Base-by-base conservation (phyloP, 345 rosid genomes). In the Murraya koenigii region DNA sequence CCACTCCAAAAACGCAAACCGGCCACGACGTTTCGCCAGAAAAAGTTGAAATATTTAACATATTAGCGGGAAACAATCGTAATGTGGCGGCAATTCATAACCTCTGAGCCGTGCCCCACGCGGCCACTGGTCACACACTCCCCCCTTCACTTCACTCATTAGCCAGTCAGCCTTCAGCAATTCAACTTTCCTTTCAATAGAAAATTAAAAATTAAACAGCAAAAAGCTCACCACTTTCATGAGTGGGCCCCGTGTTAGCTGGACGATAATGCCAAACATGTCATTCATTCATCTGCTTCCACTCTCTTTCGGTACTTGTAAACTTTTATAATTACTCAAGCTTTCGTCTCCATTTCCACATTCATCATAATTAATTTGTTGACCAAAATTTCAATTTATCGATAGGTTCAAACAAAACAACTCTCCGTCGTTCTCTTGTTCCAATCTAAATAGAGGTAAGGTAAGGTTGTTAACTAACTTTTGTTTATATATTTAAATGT, bases 231-330 rank as follows among this genome's bases (percentile, higher is more conserved):
- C 49, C 63, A 74, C 41, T 52, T 41, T 17, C 59, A 5, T 26
- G 14, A 10, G 76, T 36, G 84, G 81, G 67, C 38, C 84, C 81
- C 13, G 10, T 0, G 17, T 55, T 39, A 74, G 81, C 76, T 82
- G 80, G 78, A 71, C 58, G 52, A 32, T 26, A 63, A 54, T 41
- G 71, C 74, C 72, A 36, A 81, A 55, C 36, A 60, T 20, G 8
- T 26, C 63, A 23, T 9, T 49, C 4, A 52, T 52, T 6, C 6
- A 14, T 47, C 52, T 8, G 3, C 36, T 23, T 8, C n/a, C 26
- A 22, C 25, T 47, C n/a, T 71, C 78, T 67, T 60, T 74, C 81
- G 74, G 74, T 71, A 62, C 19, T 44, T 26, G 3, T 44, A 52
- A 26, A 25, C 77, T 74, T 72, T 38, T 36, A n/a, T 58, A 13